phyloP scores from a whole-genome alignment of 2,329 filamentous ascomycete species.

The Verticillium klebahnii region DNA sequence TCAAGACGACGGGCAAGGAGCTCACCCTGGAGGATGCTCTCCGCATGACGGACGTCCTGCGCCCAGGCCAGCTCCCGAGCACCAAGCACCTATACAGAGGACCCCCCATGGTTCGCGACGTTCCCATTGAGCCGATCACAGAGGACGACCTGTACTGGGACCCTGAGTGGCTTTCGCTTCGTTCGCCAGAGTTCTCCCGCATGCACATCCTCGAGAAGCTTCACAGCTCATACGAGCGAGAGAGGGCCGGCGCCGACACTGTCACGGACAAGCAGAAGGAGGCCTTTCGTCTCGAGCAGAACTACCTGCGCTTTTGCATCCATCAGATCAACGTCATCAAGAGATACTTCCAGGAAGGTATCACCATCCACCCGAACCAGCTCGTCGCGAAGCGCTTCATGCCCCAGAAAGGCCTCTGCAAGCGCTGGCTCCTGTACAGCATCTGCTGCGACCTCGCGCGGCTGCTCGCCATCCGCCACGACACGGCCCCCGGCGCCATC shows the following conservation, averaged over 20 bases:
- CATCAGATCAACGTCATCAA: conserved; percentile 26
- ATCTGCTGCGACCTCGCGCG: conserved; percentile 28
- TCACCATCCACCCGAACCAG: conserved; percentile 31
- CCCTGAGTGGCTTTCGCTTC: conserved; percentile 22
- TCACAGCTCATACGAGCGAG: not conserved
- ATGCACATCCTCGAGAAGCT: conserved; percentile 11
- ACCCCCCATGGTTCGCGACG: not conserved
- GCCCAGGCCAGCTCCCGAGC: not conserved
- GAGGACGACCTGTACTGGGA: conserved; percentile 26
- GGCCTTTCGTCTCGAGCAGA: conserved; percentile 5
- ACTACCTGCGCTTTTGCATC: conserved; percentile 13
- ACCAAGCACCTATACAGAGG: not conserved
- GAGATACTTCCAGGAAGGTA: conserved; percentile 24
- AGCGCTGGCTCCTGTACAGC: conserved; percentile 28
- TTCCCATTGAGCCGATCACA: conserved; percentile 20
- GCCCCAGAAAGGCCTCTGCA: conserved; percentile 24
- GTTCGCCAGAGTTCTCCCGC: conserved; percentile 17
- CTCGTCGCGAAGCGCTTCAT: conserved; percentile 26
- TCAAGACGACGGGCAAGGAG: not conserved
- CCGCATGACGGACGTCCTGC: not conserved
- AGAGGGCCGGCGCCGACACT: not conserved
- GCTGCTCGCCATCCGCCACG: conserved; percentile 18
- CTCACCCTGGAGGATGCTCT: not conserved
- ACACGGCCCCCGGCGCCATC: conserved; percentile 8
- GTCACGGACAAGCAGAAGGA: not conserved